Evolutionary conservation across 2,329 filamentous ascomycete genomes (phyloP), one percentile per base, ranked within the genome.

Genomic region (Purpureocillium takamizusanense): DNA sequence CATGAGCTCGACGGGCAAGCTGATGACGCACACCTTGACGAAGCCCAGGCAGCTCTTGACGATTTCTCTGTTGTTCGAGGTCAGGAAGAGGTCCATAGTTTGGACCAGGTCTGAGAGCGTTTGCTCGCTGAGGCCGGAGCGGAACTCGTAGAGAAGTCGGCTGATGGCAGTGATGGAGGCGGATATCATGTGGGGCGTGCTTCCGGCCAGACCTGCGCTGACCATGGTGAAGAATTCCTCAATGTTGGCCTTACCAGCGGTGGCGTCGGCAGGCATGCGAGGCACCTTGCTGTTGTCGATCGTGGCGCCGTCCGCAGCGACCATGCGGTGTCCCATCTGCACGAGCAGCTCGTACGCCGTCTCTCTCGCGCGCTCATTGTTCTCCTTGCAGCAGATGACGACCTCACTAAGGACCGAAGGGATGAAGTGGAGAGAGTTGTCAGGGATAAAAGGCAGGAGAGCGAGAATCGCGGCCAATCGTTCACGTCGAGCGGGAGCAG

Each of bases 161-260:
- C 88, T 92, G 29, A 98, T 75, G 12, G 92, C 90, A 1, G 88
- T 97, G 56, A 98, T 89, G n/a, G 86, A 88, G 1, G 92, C 92
- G 7, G 87, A 94, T 45, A 97, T 89, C 88, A 97, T 95, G 66
- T 97, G 90, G 25, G 92, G 89, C 10, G 88, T 90, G 51, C 82
- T 84, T 40, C 89, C 90, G 2, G 90, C 92, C 38, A 98, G 75
- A 64, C 92, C 92, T 35, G 92, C 92, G 48, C 86, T 94, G 23
- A 97, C 85, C 92, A 98, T 98, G 39, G 90, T 95, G 66, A 97
- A 86, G 64, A 88, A 97, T 61, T 97, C 92, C 53, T 97, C 90
- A 29, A 98, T 76, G 31, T 76, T 89, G 15, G 92, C 90, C 3
- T 76, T 70, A 4, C 83, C 88, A 25, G 81, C 69, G 3, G 86